Evolutionary conservation across 805 yeast genomes (phyloP).

Genomic region (Teunomyces gatunensis): DNA sequence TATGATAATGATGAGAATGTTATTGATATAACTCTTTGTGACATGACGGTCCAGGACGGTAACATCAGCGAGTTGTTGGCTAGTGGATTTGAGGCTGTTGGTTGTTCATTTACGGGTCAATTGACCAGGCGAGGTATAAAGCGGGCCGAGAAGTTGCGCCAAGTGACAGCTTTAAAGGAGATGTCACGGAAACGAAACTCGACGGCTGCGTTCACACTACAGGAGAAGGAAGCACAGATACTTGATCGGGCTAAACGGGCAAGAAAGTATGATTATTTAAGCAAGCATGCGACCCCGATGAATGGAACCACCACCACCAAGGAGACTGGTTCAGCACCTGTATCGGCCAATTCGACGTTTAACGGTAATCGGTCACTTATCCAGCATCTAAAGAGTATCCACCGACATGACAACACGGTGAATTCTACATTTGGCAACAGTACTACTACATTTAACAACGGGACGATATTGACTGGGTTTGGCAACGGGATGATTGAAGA

Average conservation of each 20-base stretch:
- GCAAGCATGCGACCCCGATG: slow-evolving; percentile 21
- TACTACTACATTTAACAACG: slow-evolving; percentile 16
- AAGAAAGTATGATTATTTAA: slow-evolving; percentile 31
- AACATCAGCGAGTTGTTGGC: slow-evolving; percentile 26
- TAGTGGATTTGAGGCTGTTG: slow-evolving; percentile 20
- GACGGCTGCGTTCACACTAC: neutral
- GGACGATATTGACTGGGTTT: slow-evolving; percentile 32
- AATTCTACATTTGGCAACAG: slow-evolving; percentile 17
- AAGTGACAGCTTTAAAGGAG: slow-evolving; percentile 5
- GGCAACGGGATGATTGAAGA: slow-evolving; percentile 38
- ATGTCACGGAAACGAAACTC: neutral
- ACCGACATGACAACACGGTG: slow-evolving; percentile 8
- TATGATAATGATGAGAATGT: slow-evolving; percentile 12
- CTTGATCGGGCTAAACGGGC: slow-evolving; percentile 25
- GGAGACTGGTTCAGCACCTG: neutral
- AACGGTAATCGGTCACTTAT: slow-evolving; percentile 9
- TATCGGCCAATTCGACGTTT: neutral
- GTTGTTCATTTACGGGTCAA: slow-evolving; percentile 23
- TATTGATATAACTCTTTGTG: slow-evolving; percentile 25
- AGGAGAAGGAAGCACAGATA: slow-evolving; percentile 3
- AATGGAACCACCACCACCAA: neutral
- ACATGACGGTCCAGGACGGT: slow-evolving; percentile 28
- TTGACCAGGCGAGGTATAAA: slow-evolving; percentile 29
- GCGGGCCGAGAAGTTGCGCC: slow-evolving; percentile 15
- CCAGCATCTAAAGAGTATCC: slow-evolving; percentile 10